A percentile compares a stretch with the other conserved stretches of the same genome.
phyloP scores from a whole-genome alignment of 2,329 filamentous ascomycete species.

The Phialophora chinensis region DNA sequence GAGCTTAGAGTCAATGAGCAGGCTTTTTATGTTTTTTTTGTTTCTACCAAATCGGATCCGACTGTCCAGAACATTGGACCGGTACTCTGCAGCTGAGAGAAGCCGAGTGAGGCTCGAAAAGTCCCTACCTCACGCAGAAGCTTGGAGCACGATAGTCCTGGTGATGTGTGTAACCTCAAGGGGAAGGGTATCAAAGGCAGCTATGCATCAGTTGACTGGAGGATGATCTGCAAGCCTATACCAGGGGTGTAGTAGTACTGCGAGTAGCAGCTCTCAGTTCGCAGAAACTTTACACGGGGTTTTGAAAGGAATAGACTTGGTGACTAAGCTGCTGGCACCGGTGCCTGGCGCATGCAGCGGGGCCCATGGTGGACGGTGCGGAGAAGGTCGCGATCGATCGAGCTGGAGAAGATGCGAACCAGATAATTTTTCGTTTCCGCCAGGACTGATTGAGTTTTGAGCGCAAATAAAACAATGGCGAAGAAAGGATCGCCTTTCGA shows the following conservation, averaged over 20 bases:
- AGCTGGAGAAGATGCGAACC: background rate
- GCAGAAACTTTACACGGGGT: no score
- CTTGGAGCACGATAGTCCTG: no score
- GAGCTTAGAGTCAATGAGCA: background rate
- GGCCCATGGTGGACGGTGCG: background rate
- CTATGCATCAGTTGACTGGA: no score
- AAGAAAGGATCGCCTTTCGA: slow-evolving; percentile 64
- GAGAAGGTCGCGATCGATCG: background rate
- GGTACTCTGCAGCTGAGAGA: background rate
- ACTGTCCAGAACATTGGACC: no score
- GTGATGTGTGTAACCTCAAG: no score
- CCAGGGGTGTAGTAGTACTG: no score
- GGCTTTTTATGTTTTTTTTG: background rate
- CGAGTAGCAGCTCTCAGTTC: no score
- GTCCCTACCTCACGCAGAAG: background rate
- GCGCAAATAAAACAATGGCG: slow-evolving; percentile 19
- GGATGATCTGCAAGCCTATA: no score
- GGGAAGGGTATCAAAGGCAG: no score
- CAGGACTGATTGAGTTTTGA: background rate
- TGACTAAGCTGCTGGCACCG: background rate
- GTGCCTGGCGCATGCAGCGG: background rate
- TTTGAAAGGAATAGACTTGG: background rate
- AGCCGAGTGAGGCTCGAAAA: background rate
- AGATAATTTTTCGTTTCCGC: slow-evolving; percentile 1
- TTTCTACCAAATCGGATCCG: no score